Conservation (phyloP, 2,329 filamentous ascomycete genomes). For the Chaetomiaceae sp. region DNA sequence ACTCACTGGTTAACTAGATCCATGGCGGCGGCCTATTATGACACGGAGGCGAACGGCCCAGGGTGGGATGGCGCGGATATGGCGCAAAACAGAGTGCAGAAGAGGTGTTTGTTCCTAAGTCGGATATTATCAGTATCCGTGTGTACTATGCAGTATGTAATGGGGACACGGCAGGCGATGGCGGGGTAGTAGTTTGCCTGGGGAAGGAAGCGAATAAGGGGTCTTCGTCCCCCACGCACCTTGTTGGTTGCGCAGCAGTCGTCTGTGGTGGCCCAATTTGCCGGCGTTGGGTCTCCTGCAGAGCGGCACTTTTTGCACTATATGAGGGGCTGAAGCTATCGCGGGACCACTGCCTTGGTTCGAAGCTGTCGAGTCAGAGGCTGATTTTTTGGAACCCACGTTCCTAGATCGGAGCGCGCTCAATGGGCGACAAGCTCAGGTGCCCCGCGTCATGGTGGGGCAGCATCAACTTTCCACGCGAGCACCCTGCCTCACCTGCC, state of each 20-base stretch:
- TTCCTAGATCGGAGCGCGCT: conserved; percentile 38
- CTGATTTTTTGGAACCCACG: conserved; percentile 31
- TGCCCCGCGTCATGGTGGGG: conserved; percentile 26
- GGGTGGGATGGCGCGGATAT: conserved; percentile 21
- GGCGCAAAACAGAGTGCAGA: conserved; percentile 19
- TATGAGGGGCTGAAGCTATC: no score
- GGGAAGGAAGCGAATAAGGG: background rate
- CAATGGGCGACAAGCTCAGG: conserved; percentile 19
- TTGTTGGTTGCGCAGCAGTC: background rate
- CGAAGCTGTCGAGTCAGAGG: conserved; percentile 15
- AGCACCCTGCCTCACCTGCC: no score
- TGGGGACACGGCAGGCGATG: conserved; percentile 1
- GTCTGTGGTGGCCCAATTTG: background rate
- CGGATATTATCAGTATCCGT: conserved; percentile 8
- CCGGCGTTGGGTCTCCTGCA: no score
- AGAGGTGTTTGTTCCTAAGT: conserved; percentile 2
- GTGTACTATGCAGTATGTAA: background rate
- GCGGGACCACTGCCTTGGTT: background rate
- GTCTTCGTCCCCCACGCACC: background rate
- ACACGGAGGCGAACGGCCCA: conserved; percentile 1
- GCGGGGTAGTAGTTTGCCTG: conserved; percentile 10
- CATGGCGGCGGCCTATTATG: conserved; percentile 40
- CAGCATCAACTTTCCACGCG: background rate
- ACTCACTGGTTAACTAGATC: conserved; percentile 53
- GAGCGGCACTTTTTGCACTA: no score